phyloP scores from a whole-genome alignment of 192 early-diverging fungal genomes.

The Chytriomyces confervae region DNA sequence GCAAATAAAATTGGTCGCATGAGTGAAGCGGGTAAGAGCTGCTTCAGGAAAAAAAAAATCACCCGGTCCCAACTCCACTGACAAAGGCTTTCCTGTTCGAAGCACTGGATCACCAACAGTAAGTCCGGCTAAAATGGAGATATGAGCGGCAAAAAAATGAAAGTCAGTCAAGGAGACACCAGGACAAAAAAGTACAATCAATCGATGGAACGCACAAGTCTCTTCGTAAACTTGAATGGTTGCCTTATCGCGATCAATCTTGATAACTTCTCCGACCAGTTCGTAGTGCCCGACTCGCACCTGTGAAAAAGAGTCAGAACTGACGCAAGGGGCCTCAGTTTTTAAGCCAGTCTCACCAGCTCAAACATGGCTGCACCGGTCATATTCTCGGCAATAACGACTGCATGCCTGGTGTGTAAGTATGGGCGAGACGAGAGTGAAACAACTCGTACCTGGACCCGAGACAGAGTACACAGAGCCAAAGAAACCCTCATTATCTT shows the following conservation, averaged over 20 bases:
- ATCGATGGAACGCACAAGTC: constrained; percentile 67
- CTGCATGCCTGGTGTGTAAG: constrained; percentile 50
- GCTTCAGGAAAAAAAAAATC: constrained; percentile 3
- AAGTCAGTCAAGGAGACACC: not conserved
- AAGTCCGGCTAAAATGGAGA: constrained; percentile 75
- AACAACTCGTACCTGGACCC: constrained; percentile 79
- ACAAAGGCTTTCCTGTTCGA: constrained; percentile 96
- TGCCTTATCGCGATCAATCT: constrained; percentile 99
- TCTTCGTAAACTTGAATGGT: constrained; percentile 99
- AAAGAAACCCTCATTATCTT: constrained; percentile 82
- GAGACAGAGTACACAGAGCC: constrained; percentile 98
- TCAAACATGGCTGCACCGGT: constrained; percentile 97
- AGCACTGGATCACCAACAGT: constrained; percentile 99
- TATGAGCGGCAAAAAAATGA: not conserved
- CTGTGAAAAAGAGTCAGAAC: constrained; percentile 42
- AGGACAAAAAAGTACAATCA: not conserved
- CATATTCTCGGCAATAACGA: constrained; percentile 99
- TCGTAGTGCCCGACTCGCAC: constrained; percentile 97
- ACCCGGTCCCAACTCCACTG: constrained; percentile 98
- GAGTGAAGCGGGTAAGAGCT: not conserved
- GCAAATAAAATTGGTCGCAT: not conserved
- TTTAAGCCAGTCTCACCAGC: constrained; percentile 67
- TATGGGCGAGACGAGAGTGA: not conserved
- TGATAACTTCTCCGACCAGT: constrained; percentile 99
- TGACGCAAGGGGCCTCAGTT: too few relatives aligned